phyloP scores from a whole-genome alignment of 495 filamentous ascomycete genomes.

The Neurospora tetraspora region DNA sequence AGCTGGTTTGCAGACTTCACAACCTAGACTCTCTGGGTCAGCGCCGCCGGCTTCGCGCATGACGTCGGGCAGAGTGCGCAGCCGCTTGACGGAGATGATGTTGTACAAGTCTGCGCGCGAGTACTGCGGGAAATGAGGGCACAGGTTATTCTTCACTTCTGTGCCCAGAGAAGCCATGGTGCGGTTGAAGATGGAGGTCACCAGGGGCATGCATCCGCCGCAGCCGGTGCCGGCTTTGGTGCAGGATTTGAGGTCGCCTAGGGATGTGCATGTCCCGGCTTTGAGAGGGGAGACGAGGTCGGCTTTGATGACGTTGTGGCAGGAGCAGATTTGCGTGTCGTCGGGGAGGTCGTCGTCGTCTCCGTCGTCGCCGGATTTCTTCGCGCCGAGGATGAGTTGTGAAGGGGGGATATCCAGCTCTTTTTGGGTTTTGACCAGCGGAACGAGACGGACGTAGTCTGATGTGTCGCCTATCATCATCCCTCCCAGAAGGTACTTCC shows the following conservation, averaged over 20 bases:
- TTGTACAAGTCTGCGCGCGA: constrained; percentile 86
- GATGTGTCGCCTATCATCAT: constrained; percentile 98
- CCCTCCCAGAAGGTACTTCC: constrained; percentile 84
- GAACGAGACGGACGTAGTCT: constrained; percentile 89
- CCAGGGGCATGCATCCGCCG: constrained; percentile 87
- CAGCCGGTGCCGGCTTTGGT: constrained; percentile 94
- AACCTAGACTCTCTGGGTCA: constrained; percentile 58
- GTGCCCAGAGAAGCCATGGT: constrained; percentile 85
- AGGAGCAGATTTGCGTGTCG: constrained; percentile 89
- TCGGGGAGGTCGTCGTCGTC: constrained; percentile 53
- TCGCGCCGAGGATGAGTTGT: constrained; percentile 81
- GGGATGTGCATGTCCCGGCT: constrained; percentile 72
- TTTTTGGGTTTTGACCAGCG: constrained; percentile 87
- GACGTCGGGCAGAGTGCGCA: constrained; percentile 66
- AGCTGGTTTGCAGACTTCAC: constrained; percentile 84
- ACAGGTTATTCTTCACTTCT: constrained; percentile 83
- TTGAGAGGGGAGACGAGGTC: constrained; percentile 68
- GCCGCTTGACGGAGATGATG: constrained; percentile 73
- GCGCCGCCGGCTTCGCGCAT: constrained; percentile 77
- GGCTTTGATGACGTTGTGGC: constrained; percentile 91
- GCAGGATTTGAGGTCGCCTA: constrained; percentile 83
- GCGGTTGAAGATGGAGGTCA: constrained; percentile 87
- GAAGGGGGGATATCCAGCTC: constrained; percentile 72
- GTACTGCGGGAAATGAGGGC: constrained; percentile 69
- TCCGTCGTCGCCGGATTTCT: constrained; percentile 59